Evolutionary conservation across 2,329 filamentous ascomycete species (phyloP).

Genomic region (Ceratocystis huliohia): DNA sequence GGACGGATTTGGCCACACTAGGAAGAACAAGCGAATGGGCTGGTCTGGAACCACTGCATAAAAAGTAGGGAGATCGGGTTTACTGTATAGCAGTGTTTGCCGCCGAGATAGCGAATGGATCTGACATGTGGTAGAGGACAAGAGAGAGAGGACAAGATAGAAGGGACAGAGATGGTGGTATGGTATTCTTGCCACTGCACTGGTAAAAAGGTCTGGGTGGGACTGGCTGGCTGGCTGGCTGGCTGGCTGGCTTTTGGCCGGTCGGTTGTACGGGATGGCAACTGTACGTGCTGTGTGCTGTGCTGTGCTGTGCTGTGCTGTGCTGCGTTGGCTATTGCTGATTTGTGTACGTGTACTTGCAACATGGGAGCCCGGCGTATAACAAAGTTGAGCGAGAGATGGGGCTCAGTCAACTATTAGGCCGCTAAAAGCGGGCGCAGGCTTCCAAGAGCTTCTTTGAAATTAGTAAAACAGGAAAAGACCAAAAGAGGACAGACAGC

Average conservation of each 20-base stretch:
- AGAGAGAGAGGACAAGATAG: not conserved
- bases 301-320: too few relatives aligned
- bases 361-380: too few relatives aligned
- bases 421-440: too few relatives aligned
- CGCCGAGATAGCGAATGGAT: not conserved
- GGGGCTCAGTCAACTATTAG: too few relatives aligned
- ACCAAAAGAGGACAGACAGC: too few relatives aligned
- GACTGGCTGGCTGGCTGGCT: not conserved
- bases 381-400: too few relatives aligned
- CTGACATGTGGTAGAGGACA: not conserved
- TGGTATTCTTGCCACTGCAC: conserved; percentile 3
- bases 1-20: not conserved
- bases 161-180: not conserved
- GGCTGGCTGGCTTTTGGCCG: not conserved
- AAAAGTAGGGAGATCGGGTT: not conserved
- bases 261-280: not conserved
- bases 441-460: too few relatives aligned
- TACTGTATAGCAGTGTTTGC: not conserved
- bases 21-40: not conserved
- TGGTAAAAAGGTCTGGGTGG: not conserved
- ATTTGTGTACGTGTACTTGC: too few relatives aligned
- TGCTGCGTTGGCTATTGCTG: too few relatives aligned
- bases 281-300: too few relatives aligned
- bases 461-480: too few relatives aligned
- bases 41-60: not conserved